Percentiles rank a stretch among this genome's conserved stretches.
Evolutionary conservation across 2,329 filamentous ascomycete genomes (phyloP).

Genomic region (Penicillium decumbens): DNA sequence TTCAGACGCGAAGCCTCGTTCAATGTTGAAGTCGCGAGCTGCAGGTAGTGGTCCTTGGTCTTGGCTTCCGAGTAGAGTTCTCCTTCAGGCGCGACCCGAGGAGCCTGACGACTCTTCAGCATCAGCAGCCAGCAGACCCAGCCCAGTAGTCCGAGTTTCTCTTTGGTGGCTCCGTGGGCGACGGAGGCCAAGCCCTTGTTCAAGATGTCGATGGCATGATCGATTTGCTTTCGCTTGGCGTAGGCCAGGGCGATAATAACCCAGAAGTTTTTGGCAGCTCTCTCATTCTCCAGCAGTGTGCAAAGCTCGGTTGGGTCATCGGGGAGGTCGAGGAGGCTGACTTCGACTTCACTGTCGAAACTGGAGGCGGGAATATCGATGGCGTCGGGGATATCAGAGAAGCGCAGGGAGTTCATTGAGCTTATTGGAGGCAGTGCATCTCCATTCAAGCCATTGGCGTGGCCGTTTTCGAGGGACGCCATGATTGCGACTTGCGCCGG

Average conservation of each 20-base stretch:
- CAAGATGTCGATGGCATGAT: constrained; percentile 69
- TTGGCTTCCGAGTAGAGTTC: constrained; percentile 65
- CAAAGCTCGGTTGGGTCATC: constrained; percentile 95
- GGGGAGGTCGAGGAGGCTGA: constrained; percentile 82
- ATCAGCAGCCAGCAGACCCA: constrained; percentile 89
- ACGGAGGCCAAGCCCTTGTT: constrained; percentile 71
- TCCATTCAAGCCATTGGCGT: constrained; percentile 51
- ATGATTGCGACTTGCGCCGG: constrained; percentile 36
- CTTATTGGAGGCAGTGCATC: constrained; percentile 30
- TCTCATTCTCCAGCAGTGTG: constrained; percentile 89
- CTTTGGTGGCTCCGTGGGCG: constrained; percentile 64
- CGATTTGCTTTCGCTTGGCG: constrained; percentile 89
- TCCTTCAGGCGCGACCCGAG: constrained; percentile 61
- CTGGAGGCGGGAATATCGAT: constrained; percentile 62
- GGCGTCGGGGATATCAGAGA: constrained; percentile 58
- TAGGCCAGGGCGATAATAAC: constrained; percentile 97
- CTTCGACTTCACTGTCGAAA: constrained; percentile 70
- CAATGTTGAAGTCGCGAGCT: constrained; percentile 80
- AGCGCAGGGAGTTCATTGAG: constrained; percentile 45
- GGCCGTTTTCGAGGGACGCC: constrained; percentile 49
- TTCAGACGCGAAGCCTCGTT: constrained; percentile 96
- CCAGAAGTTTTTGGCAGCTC: constrained; percentile 88
- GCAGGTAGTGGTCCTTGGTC: constrained; percentile 90
- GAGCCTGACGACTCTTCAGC: constrained; percentile 79
- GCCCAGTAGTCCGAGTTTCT: constrained; percentile 78